Base-by-base conservation (phyloP, 1,139 yeast genomes). In the Taphrina flavorubra region DNA sequence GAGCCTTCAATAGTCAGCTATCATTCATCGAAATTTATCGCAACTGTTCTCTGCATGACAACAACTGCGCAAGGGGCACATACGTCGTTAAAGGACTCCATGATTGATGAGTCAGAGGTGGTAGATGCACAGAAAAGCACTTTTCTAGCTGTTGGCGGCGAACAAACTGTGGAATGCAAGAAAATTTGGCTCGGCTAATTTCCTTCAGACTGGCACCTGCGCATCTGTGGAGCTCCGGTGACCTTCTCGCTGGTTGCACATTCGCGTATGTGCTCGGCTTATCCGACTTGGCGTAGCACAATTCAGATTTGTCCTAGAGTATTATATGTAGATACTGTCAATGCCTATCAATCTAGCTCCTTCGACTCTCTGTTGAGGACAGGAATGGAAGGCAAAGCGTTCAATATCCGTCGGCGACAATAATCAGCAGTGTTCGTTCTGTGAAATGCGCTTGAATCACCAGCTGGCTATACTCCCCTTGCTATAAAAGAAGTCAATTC, bases 71-170 rank as follows among this genome's bases (percentile, higher is more conserved):
- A 56, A 40, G 47, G 36, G n/a, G 10, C 16, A 56, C 60, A 40
- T 56, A 56, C 60, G 49, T 56, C 60, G 60, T 56, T 56, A 40
- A 56, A 56, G n/a, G 60, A 39, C 42, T 59, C 64, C 58, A 53
- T 53, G 58, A 53, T 53, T 53, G 58, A 34, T 53, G 58, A 53
- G 58, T 25, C 36, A 49, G 36, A 25, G n/a, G 53, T 20, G 36
- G 20, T 31, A 20, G n/a, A 11, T 20, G 36, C 53, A 8, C 36
- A 49, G 36, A 25, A 49, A 25, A 6, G 36, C 53, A 18, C 6
- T 49, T 49, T 49, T 49, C 36, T 44, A 44, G n/a, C 53, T 20
- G 53, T 36, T 20, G 36, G n/a, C 31, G 31, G 47, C 47, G 47
- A 44, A 16, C 47, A 44, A 49, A 20, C 53, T 49, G 53, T 20